Conservation (phyloP, 768 basidiomycete genomes). For the Mycena filopes region DNA sequence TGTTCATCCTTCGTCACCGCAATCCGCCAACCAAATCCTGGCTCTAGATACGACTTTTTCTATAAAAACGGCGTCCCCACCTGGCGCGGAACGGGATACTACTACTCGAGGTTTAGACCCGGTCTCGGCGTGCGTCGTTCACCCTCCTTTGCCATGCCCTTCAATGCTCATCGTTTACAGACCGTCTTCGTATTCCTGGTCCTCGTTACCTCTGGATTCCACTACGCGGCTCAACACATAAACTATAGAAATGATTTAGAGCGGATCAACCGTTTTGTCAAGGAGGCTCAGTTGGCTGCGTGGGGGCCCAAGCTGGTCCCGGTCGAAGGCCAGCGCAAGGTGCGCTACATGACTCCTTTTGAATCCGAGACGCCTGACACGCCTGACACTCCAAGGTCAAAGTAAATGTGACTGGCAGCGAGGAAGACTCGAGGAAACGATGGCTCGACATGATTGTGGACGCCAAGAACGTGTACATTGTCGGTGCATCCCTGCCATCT, state of each 20-base stretch:
- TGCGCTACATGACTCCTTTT: constrained; percentile 40
- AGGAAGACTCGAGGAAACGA: constrained; percentile 68
- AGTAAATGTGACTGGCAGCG: constrained; percentile 70
- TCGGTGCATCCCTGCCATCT: constrained; percentile 49
- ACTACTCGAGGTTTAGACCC: constrained; percentile 83
- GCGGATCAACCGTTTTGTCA: constrained; percentile 70
- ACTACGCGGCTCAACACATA: constrained; percentile 81
- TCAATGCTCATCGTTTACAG: constrained; percentile 46
- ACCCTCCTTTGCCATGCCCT: background rate
- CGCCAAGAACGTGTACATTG: constrained; percentile 77
- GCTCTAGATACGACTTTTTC: constrained; percentile 88
- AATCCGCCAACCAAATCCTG: constrained; percentile 13
- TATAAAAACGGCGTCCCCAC: constrained; percentile 97
- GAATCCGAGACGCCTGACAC: background rate
- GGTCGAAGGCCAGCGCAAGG: constrained; percentile 74
- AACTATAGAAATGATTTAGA: constrained; percentile 68
- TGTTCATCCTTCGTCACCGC: constrained; percentile 38
- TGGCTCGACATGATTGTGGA: constrained; percentile 87
- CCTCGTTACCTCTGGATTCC: constrained; percentile 80
- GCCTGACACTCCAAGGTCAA: constrained; percentile 62
- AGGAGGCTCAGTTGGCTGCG: constrained; percentile 74
- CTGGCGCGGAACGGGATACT: constrained; percentile 97
- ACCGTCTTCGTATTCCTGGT: constrained; percentile 82
- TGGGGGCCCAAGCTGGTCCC: constrained; percentile 86
- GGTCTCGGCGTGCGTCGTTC: constrained; percentile 19